Conservation (phyloP, 257 asterid genomes). For the Solanum pimpinellifolium region DNA sequence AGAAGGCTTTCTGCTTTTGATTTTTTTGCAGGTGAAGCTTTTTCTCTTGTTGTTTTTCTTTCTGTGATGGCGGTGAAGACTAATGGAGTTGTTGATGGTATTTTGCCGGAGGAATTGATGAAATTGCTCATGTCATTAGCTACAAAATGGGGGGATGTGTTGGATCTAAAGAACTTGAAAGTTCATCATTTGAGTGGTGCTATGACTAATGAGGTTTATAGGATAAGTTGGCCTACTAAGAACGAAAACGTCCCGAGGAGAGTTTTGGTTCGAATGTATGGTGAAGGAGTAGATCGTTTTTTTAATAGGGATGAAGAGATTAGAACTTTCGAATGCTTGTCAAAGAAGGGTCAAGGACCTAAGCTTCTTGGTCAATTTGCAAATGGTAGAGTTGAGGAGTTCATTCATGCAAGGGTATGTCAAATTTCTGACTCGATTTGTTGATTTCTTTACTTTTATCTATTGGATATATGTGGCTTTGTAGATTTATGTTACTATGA, state of each 20-base stretch:
- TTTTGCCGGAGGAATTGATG: conserved; percentile 47
- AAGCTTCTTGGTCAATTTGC: conserved; percentile 56
- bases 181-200: conserved; percentile 66
- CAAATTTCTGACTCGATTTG: not conserved
- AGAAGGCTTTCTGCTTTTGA: not conserved
- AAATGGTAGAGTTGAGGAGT: conserved; percentile 84
- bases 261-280: conserved; percentile 75
- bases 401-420: conserved; percentile 84
- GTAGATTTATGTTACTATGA: not conserved
- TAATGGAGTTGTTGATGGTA: conserved; percentile 34
- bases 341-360: conserved; percentile 72
- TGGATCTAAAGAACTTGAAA: conserved; percentile 31
- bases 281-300: conserved; percentile 74
- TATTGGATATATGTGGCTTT: not conserved
- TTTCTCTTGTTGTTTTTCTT: not conserved
- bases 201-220: conserved; percentile 69
- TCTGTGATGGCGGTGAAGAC: conserved; percentile 61
- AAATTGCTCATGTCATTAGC: conserved; percentile 41
- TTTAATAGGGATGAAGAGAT: conserved; percentile 78
- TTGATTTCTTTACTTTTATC: not conserved
- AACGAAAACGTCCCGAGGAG: conserved; percentile 19
- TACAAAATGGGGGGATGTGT: conserved; percentile 51
- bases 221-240: conserved; percentile 59
- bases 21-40: not conserved
- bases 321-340: conserved; percentile 44